These are phyloP conservation scores for Conticribra guillardii DNA, from an alignment of 108 stramenopile genomes.

Conservation along the genomic window DNA sequence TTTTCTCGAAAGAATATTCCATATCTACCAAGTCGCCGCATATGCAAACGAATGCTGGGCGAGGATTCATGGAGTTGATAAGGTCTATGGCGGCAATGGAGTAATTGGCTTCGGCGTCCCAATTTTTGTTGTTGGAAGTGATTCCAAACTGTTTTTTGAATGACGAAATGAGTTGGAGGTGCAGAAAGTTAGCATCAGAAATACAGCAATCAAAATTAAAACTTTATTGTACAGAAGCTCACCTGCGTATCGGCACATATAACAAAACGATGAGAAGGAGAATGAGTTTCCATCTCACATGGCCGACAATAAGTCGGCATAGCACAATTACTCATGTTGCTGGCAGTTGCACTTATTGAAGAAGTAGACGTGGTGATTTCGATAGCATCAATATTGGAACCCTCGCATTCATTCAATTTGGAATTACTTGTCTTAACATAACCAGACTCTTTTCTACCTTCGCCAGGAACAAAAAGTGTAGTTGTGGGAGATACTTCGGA, in stretches of 20 bases:
- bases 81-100: conserved; percentile 44
- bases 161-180: conserved; percentile 50
- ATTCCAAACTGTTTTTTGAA: conserved; percentile 68
- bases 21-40: conserved; percentile 76
- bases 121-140: conserved; percentile 46
- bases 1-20: conserved; percentile 48
- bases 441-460: too few species aligned
- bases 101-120: conserved; percentile 62
- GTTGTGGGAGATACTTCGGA: too few species aligned
- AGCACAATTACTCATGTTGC: background rate
- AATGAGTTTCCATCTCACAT: conserved; percentile 6
- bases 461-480: too few species aligned
- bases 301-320: background rate
- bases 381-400: too few species aligned
- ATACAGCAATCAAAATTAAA: too few species aligned
- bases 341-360: background rate
- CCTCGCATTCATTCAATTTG: too few species aligned
- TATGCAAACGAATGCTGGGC: conserved; percentile 62
- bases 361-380: too few species aligned
- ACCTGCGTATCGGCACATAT: background rate
- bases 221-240: too few species aligned
- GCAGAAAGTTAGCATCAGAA: conserved; percentile 2
- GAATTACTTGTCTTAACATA: too few species aligned
- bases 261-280: background rate
- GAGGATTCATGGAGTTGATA: conserved; percentile 57